Evolutionary conservation across 768 basidiomycete genomes (phyloP), one percentile per base, ranked within the genome.

Genomic region (Mycena olivaceomarginata): DNA sequence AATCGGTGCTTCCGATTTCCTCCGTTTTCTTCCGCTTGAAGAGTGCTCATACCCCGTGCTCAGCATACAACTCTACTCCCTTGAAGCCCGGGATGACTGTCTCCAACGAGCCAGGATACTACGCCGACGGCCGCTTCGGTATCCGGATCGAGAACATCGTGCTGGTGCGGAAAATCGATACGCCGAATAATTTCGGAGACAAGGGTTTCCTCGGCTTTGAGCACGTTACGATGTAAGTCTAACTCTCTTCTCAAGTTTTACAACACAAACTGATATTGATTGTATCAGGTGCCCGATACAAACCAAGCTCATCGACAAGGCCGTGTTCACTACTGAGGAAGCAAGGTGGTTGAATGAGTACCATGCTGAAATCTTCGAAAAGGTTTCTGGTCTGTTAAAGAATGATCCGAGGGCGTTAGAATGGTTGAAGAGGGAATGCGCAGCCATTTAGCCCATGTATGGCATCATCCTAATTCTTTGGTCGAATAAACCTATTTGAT

Each of bases 101-200:
- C 37, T 97, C 97, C 0, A 98, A 99, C 81, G 97, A 98, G 79
- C 97, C 97, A 1, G 97, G 97, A 11, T 98, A 95, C 84, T 98
- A 98, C 83, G 93, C 92, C 10, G 97, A 99, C 80, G 98, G 97
- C 2, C 87, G 90, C 60, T 99, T 94, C 81, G 98, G 98, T 2
- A 97, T 99, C 80, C 93, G 98, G 5, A 96, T 98, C 80, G 98
- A 99, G 86, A 97, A 92, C 84, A 90, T 99, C 57, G 92, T 97
- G 25, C 87, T 98, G 22, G 95, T 98, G 5, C 89, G 91, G 65
- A 90, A 93, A 59, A 93, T 85, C 12, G 84, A 94, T 69, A 97
- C 96, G 0, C 91, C 88, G 10, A 91, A 93, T 70, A 91, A 96
- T 82, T 99, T 98, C 83, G 97, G 96, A 1, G 92, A 92, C 22